Percentiles rank a stretch among this genome's conserved stretches.
Conservation (phyloP, 768 basidiomycete genomes). For the Cyclocybe cylindracea region DNA sequence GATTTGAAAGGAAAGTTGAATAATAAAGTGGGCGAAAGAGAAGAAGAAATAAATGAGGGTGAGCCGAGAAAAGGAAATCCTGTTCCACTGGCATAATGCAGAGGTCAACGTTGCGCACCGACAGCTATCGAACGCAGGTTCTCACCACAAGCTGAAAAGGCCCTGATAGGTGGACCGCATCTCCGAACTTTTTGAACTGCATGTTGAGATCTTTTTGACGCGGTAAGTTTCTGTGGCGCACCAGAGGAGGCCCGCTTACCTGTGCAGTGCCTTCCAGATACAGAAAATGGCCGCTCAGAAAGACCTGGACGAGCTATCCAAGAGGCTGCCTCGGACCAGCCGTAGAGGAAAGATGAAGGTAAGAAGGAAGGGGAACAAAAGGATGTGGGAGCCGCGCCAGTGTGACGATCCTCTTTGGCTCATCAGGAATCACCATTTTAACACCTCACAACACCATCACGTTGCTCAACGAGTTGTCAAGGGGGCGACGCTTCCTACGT, state of each 20-base stretch:
- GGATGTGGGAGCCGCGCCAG: slow-evolving; percentile 8
- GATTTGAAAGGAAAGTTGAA: slow-evolving; percentile 71
- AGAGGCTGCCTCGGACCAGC: slow-evolving; percentile 23
- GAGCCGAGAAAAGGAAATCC: slow-evolving; percentile 67
- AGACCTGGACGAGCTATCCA: slow-evolving; percentile 10
- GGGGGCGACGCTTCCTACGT: too few species aligned
- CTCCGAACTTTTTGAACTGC: slow-evolving; percentile 18
- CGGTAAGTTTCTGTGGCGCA: not conserved
- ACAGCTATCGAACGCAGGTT: not conserved
- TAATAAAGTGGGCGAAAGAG: slow-evolving; percentile 61
- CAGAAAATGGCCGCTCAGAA: slow-evolving; percentile 48
- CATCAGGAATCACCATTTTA: not conserved
- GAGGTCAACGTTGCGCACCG: not conserved
- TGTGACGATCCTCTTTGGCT: slow-evolving; percentile 1
- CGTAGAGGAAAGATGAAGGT: slow-evolving; percentile 23
- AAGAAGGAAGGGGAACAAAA: slow-evolving; percentile 8
- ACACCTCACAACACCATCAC: slow-evolving; percentile 10
- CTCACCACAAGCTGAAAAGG: slow-evolving; percentile 23
- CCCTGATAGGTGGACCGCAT: slow-evolving; percentile 16
- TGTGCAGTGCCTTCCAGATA: slow-evolving; percentile 17
- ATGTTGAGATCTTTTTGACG: slow-evolving; percentile 6
- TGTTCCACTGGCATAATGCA: slow-evolving; percentile 53
- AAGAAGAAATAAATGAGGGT: slow-evolving; percentile 69
- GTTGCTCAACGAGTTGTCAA: not conserved
- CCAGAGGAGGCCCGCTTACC: not conserved